Conservation (phyloP, 352 stramenopile genomes). For the Phytophthora niederhauseri region DNA sequence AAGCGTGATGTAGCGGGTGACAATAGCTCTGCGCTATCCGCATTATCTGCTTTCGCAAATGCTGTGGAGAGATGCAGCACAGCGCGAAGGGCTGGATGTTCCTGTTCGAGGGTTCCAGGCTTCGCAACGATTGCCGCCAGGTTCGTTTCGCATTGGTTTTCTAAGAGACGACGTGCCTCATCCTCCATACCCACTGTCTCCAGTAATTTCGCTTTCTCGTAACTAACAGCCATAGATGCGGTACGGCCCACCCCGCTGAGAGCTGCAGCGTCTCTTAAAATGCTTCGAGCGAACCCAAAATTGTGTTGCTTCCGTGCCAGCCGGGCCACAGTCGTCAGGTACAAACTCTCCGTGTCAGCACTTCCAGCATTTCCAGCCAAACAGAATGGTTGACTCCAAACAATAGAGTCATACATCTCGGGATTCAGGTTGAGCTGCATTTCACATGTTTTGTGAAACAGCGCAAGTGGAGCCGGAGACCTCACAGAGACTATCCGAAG, state of each 20-base stretch:
- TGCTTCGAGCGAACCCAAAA: conserved; percentile 35
- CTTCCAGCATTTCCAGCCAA: background rate
- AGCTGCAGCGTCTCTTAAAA: conserved; percentile 41
- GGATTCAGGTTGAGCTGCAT: conserved; percentile 29
- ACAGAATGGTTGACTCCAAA: conserved; percentile 42
- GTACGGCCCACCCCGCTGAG: conserved; percentile 1
- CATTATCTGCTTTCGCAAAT: conserved; percentile 28
- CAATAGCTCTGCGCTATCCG: conserved; percentile 22
- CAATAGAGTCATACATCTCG: conserved; percentile 39
- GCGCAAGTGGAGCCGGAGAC: background rate
- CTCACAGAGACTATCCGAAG: conserved; percentile 24
- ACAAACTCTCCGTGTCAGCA: conserved; percentile 21
- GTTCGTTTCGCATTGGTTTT: conserved; percentile 32
- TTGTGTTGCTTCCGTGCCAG: conserved; percentile 68
- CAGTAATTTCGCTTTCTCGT: conserved; percentile 53
- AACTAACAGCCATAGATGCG: conserved; percentile 22
- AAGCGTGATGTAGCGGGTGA: conserved; percentile 21
- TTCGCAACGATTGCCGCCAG: conserved; percentile 16
- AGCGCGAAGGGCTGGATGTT: conserved; percentile 17
- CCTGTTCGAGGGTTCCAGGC: background rate
- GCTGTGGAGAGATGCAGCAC: conserved; percentile 42
- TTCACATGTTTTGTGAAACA: background rate
- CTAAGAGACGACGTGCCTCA: conserved; percentile 38
- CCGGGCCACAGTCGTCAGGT: conserved; percentile 43
- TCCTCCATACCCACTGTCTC: conserved; percentile 36